Evolutionary conservation across 202 grass and related monocot species (phyloP), one percentile per base, ranked within the genome.

Genomic region (Cymbopogon flexuosus): DNA sequence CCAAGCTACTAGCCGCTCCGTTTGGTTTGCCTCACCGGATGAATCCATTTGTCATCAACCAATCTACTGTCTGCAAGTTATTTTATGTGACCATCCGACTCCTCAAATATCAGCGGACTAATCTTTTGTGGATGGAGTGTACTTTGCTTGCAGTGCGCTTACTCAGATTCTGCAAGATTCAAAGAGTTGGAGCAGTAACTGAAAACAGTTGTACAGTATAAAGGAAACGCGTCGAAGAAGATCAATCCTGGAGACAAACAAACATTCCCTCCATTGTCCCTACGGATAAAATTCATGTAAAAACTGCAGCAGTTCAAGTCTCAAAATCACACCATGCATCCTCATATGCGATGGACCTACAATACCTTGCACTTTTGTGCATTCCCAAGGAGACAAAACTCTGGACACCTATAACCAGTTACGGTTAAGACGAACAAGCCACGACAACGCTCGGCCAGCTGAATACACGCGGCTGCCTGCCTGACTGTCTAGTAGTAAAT

Each of bases 401-500:
- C 39, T 59, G 43, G 36, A 61, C 39, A 81, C 4, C 42, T 73
- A 56, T 75, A 37, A n/a, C 10, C 59, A 33, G 54, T 22, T 62
- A 77, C 24, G 67, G 51, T 43, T 35, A 77, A 54, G 24, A 54
- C 49, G 56, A 72, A 79, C 77, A 66, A 73, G 60, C 84, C 61
- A 65, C 47, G 74, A 77, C 51, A 35, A 34, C 54, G 7, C 39
- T 56, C 3, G 34, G 70, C 23, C 58, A 37, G 64, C 77, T 39
- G 75, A 58, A 23, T 36, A 54, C 81, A 18, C 6, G 35, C 27
- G 27, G 85, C 30, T 19, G 79, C 45, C 71, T 66, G 27, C 40
- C 49, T 24, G 45, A 63, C 67, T 7, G 33, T 45, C 93, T 81
- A 90, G 80, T 99, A 99, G 78, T 90, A 98, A 79, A 95, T 95